phyloP scores from a whole-genome alignment of 129 eudicot species.

The Flaveria bidentis region DNA sequence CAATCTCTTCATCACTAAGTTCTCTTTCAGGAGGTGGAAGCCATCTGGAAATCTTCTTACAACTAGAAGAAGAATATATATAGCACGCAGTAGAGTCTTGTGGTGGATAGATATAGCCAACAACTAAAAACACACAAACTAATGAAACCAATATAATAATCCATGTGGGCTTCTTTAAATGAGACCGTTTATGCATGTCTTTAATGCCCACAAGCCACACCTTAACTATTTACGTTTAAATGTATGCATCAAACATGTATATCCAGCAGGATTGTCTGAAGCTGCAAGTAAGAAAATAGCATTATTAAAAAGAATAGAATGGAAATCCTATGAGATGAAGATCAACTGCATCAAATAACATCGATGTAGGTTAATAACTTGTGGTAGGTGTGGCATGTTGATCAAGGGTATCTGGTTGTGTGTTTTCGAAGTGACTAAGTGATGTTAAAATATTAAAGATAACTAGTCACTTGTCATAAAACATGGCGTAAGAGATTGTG shows the following conservation, averaged over 20 bases:
- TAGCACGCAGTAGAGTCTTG: constrained; percentile 75
- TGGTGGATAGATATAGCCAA: constrained; percentile 84
- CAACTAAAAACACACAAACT: constrained; percentile 67
- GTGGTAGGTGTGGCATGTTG: background rate
- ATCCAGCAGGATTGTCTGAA: constrained; percentile 14
- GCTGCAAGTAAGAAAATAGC: constrained; percentile 25
- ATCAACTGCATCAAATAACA: background rate
- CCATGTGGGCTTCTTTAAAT: constrained; percentile 82
- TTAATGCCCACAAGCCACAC: constrained; percentile 68
- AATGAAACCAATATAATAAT: constrained; percentile 73
- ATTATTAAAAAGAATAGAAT: background rate
- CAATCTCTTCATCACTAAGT: constrained; percentile 77
- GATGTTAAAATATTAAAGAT: background rate
- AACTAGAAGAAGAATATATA: constrained; percentile 72
- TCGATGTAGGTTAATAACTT: background rate
- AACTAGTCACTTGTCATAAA: background rate
- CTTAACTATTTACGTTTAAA: constrained; percentile 51
- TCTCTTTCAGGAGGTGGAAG: constrained; percentile 88
- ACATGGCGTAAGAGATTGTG: background rate
- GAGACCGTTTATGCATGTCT: constrained; percentile 70
- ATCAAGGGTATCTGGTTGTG: background rate
- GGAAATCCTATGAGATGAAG: background rate
- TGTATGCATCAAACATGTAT: constrained; percentile 40
- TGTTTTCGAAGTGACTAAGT: background rate
- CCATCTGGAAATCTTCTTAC: constrained; percentile 73